Base-by-base conservation (phyloP, 805 yeast species). In the Yamadazyma sp. region DNA sequence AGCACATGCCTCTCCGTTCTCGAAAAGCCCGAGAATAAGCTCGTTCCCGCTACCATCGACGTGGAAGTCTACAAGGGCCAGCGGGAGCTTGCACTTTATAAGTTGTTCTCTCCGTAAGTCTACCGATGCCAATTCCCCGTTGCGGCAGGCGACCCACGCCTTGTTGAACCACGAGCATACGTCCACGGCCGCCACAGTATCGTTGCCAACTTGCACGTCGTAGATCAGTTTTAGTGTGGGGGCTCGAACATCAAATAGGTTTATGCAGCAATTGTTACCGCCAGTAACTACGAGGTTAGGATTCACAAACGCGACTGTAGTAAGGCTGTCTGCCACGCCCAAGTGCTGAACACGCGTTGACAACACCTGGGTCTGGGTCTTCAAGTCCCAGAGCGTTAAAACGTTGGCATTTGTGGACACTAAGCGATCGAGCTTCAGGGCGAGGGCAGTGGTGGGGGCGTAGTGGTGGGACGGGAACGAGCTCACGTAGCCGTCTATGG, bases 151-250 rank as follows among this genome's bases (percentile, higher is more conserved):
- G 3, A 49, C 45, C 9, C 44, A 35, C 30, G 44, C 48, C 9
- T 5, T 20, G 20, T 21, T 19, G 28, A 11, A 8, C 3, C 15
- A 47, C 50, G 9, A 57, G 21, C 6, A 52, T 37, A 33, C 52
- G 56, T 31, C 61, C 42, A 42, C 52, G 53, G 32, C 59, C 63
- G 25, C 40, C 32, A n/a, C 62, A 8, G 21, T 13, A 14, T n/a
- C 21, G n/a, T 10, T 30, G 11, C 33, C 33, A 3, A 30, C 25
- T 2, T 16, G 11, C n/a, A 30, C 16, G n/a, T 24, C 33, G 15
- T 20, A 19, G 18, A 30, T 25, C 5, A 25, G 17, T n/a, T 19
- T 20, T 34, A 6, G 29, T 14, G 32, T 16, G 7, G 16, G 19
- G 10, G 23, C 27, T 17, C 59, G 44, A 28, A 49, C 38, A 37